Evolutionary conservation across 2,329 filamentous ascomycete species (phyloP).

Genomic region (Cladosporium phlei): DNA sequence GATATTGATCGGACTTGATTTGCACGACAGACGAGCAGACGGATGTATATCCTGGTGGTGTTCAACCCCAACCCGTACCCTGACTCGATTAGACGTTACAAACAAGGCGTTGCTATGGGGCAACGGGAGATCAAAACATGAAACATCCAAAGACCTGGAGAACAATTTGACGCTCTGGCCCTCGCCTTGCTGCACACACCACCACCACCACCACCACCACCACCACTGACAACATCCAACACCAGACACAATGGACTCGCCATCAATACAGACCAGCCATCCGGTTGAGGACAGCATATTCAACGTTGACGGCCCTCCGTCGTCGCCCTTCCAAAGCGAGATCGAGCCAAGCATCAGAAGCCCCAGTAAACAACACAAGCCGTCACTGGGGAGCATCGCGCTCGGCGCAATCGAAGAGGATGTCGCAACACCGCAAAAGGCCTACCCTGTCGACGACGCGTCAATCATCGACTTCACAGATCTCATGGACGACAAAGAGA

Average conservation of each 20-base stretch:
- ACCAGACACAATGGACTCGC: slow-evolving; percentile 10
- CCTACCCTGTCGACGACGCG: slow-evolving; percentile 18
- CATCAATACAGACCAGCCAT: slow-evolving; percentile 12
- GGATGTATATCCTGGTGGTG: too few relatives aligned
- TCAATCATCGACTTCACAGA: slow-evolving; percentile 12
- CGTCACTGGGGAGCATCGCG: slow-evolving; percentile 6
- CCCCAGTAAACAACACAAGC: slow-evolving; percentile 28
- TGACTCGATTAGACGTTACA: too few relatives aligned
- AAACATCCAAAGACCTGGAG: slow-evolving; percentile 7
- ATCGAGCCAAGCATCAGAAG: slow-evolving; percentile 34
- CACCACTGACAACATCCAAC: neutral
- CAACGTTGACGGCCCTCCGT: slow-evolving; percentile 32
- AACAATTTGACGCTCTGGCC: neutral
- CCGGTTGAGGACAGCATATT: slow-evolving; percentile 11
- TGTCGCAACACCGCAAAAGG: slow-evolving; percentile 16
- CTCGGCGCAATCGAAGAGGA: slow-evolving; percentile 12
- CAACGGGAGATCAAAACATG: neutral
- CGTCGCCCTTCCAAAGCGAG: slow-evolving; percentile 47
- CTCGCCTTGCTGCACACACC: neutral
- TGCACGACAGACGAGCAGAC: too few relatives aligned
- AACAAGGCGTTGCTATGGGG: too few relatives aligned
- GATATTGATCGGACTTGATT: too few relatives aligned
- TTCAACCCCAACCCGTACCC: too few relatives aligned
- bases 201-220: slow-evolving; percentile 3
- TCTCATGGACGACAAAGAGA: slow-evolving; percentile 30